Evolutionary conservation across 306 rosid genomes (phyloP), one percentile per base, ranked within the genome.

Genomic region (Pyrus communis): DNA sequence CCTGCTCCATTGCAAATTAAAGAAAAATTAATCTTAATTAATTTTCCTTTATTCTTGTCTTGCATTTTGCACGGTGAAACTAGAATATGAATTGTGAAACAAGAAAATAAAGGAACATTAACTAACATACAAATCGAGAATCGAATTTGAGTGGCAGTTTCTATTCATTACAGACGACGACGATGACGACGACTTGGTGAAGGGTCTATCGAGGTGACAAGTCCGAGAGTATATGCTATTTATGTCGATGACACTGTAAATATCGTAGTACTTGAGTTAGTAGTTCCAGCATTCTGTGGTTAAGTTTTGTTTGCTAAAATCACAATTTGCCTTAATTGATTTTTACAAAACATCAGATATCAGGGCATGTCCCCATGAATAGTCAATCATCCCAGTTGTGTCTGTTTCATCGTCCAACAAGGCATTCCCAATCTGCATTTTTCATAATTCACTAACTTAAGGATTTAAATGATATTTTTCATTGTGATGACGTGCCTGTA

Each of bases 291-390:
- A 86, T 2, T 66, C 78, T 3, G 22, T 7, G 22, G 85, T 55
- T 60, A 42, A 77, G 17, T 78, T 80, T 58, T 40, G 2, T 49
- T 19, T 52, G 15, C 75, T 79, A 66, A 87, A 86, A 27, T 88
- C 28, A 75, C 92, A 88, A 51, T 3, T 72, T 45, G 62, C 40
- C 61, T 78, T 80, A 49, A 88, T 82, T 55, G 83, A 82, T 10
- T 80, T 63, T 78, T 86, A 86, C 33, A 84, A 1, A 1, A 38
- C 84, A 80, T 88, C 89, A 0, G 89, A 88, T 77, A 88, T 77
- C 62, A 88, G 84, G 0, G 85, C 92, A 78, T 86, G 92, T 18
- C 77, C 85, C 92, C 92, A 88, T 1, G 89, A 88, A 86, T 86
- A 86, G 11, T 88, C 92, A 51, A 86, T 70, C 86, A 86, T 82